A percentile compares a stretch with the other conserved stretches of the same genome.
These are phyloP conservation scores for Pelargonium myrrhifolium DNA, from an alignment of 441 rosid species.

Conservation along the genomic window DNA sequence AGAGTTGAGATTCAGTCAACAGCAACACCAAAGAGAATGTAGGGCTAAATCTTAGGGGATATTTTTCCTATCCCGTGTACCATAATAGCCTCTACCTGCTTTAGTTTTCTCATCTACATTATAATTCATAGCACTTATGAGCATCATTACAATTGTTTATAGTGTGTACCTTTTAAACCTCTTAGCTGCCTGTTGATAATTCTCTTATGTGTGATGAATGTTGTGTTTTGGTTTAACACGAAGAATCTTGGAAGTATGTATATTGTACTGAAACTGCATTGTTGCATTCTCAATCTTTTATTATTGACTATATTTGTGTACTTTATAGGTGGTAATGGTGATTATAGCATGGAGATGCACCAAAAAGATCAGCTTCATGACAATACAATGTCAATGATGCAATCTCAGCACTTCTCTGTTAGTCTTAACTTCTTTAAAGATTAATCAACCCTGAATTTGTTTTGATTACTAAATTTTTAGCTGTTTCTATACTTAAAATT, in stretches of 20 bases:
- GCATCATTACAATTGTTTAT: neutral
- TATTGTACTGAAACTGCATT: neutral
- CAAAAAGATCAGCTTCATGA: conserved; percentile 95
- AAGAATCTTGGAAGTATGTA: too few species aligned
- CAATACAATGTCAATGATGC: conserved; percentile 79
- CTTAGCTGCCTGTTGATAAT: neutral
- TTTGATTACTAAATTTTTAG: neutral
- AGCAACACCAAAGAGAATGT: neutral
- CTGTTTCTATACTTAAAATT: conserved; percentile 11
- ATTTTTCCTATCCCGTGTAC: neutral
- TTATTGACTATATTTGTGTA: neutral
- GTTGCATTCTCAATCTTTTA: neutral
- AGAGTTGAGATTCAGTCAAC: neutral
- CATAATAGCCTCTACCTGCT: neutral
- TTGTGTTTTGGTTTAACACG: neutral
- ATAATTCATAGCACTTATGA: neutral
- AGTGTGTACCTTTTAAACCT: neutral
- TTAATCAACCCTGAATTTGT: conserved; percentile 15
- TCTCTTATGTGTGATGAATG: conserved; percentile 1
- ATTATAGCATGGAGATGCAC: conserved; percentile 86
- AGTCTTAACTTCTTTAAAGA: conserved; percentile 25
- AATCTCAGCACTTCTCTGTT: conserved; percentile 92
- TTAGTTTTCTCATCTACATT: neutral
- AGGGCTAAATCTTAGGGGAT: neutral
- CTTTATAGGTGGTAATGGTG: conserved; percentile 76